Base-by-base conservation (phyloP, 2,329 filamentous ascomycete species). In the Rhytidhysteron rufulum region DNA sequence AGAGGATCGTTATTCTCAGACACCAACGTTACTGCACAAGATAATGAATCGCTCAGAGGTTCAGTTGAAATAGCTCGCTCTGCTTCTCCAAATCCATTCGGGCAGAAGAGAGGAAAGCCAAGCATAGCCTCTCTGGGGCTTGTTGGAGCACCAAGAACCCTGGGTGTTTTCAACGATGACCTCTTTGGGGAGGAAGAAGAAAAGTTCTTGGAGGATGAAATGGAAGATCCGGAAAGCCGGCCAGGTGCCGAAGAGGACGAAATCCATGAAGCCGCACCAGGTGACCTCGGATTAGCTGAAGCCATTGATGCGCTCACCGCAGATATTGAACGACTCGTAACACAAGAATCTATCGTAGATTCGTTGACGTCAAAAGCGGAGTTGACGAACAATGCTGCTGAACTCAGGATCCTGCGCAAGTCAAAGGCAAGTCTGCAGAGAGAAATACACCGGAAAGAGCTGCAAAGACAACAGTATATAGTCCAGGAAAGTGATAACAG, bases 401-500 rank as follows among this genome's bases (percentile, higher is more conserved):
- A 98, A 63, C 65, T 98, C 38, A 80, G 93, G 24, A 97, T 98
- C 46, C 66, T 98, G 37, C 82, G 85, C 40, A 98, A 98, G 64
- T 96, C 89, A 1, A 95, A 93, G 63, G 84, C 89, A 22, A 98
- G 93, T 64, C 71, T 98, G 42, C 86, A 95, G 57, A 79, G 93
- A 50, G 93, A 98, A 64, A 89, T 97, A 40, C 80, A 88, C 41
- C 82, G 90, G 24, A 98, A 97, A 62, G 91, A 97, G 65, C 78
- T 98, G 57, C 93, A 98, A 62, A 80, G 90, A 38, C 93, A 95
- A 64, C 94, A 98, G 62, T 98, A 98, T 54, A 88, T 95, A 33
- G 82, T 97, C 6, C 93, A 98, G 66, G 93, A 98, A 66, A 96
- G 89, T 58, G 94, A 98, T 62, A 98, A 95, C 64, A 95, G 89